Evolutionary conservation across 805 yeast species (phyloP).

Genomic region (Soucietia sequanensis): DNA sequence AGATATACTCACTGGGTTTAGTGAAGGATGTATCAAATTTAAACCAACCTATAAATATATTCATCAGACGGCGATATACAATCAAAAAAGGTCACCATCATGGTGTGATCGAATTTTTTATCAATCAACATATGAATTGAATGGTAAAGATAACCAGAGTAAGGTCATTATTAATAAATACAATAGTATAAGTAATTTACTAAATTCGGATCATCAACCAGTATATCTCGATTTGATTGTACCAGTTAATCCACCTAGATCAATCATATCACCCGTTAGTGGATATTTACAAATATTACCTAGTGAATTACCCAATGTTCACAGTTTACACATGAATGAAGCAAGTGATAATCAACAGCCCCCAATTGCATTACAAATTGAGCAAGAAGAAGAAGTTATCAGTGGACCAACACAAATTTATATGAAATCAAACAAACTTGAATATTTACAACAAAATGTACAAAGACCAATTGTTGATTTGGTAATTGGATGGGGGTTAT

Average conservation of each 20-base stretch:
- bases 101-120: constrained; percentile 89
- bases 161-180: constrained; percentile 46
- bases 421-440: constrained; percentile 32
- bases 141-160: constrained; percentile 12
- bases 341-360: too few species aligned
- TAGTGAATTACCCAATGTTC: constrained; percentile 3
- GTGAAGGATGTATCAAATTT: constrained; percentile 64
- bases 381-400: constrained; percentile 16
- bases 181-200: constrained; percentile 44
- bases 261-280: constrained; percentile 20
- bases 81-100: constrained; percentile 65
- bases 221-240: constrained; percentile 55
- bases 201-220: constrained; percentile 78
- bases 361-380: too few species aligned
- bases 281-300: constrained; percentile 33
- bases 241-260: constrained; percentile 42
- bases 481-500: constrained; percentile 32
- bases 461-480: constrained; percentile 27
- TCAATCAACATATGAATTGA: constrained; percentile 38
- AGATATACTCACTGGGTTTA: constrained; percentile 57
- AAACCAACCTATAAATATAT: constrained; percentile 79
- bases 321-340: constrained; percentile 5
- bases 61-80: constrained; percentile 50
- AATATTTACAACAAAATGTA: constrained; percentile 22
- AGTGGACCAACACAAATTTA: constrained; percentile 43